Evolutionary conservation across 352 stramenopile species (phyloP).

Genomic region (Albugo laibachii): DNA sequence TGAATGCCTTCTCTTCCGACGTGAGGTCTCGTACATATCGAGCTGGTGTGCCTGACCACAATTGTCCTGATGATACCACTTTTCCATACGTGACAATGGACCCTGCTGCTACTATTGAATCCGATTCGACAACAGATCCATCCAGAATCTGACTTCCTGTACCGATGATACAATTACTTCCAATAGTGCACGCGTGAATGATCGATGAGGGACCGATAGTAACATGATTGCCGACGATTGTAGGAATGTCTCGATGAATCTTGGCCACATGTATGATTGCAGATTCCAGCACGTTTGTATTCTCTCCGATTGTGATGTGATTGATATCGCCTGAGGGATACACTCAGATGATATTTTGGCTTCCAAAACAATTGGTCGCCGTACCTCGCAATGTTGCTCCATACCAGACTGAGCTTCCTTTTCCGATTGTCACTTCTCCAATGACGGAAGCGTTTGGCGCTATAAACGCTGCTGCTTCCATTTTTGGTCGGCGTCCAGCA

Average conservation of each 20-base stretch:
- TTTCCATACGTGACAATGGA: constrained; percentile 78
- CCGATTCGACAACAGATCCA: constrained; percentile 64
- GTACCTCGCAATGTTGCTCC: constrained; percentile 73
- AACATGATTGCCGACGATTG: constrained; percentile 82
- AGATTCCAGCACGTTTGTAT: constrained; percentile 86
- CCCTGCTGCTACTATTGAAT: constrained; percentile 80
- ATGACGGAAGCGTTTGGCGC: constrained; percentile 85
- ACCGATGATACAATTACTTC: constrained; percentile 84
- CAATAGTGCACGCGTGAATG: constrained; percentile 82
- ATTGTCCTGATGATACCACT: constrained; percentile 75
- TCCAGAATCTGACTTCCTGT: constrained; percentile 83
- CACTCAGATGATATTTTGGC: background rate
- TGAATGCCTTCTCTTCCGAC: constrained; percentile 72
- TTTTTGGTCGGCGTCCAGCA: constrained; percentile 29
- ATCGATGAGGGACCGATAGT: constrained; percentile 73
- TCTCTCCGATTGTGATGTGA: constrained; percentile 84
- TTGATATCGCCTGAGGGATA: constrained; percentile 60
- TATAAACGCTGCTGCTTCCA: constrained; percentile 57
- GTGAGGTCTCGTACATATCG: constrained; percentile 73
- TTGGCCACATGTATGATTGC: constrained; percentile 88
- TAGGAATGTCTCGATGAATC: constrained; percentile 80
- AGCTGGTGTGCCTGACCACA: constrained; percentile 72
- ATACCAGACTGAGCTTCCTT: constrained; percentile 86
- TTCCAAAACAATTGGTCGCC: background rate
- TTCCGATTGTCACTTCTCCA: constrained; percentile 83